phyloP scores from a whole-genome alignment of 345 rosid genomes.

The Gossypium rotundifolium region DNA sequence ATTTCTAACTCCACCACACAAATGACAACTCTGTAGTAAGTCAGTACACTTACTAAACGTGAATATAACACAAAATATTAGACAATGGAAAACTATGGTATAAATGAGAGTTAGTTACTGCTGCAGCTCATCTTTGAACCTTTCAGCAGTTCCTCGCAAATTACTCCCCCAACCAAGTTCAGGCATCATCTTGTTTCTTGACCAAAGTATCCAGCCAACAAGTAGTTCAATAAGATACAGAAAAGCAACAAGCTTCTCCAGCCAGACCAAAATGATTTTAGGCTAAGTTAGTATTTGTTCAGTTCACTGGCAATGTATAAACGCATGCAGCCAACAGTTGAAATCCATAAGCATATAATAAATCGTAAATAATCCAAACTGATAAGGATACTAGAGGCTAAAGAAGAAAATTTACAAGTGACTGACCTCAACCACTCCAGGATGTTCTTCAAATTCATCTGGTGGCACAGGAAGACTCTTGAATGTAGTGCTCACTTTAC shows the following conservation, averaged over 20 bases:
- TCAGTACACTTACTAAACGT: not conserved
- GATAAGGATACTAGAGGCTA: not conserved
- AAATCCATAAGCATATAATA: not conserved
- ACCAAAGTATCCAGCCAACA: not conserved
- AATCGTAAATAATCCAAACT: not conserved
- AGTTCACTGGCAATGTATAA: not conserved
- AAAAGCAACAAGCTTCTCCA: not conserved
- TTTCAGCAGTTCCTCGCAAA: not conserved
- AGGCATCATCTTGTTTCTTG: not conserved
- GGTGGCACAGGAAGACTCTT: constrained; percentile 21
- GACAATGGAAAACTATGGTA: not conserved
- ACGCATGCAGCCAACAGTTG: not conserved
- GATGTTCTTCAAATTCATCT: constrained; percentile 29
- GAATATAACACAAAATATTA: not conserved
- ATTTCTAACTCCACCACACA: not conserved
- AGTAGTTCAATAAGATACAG: not conserved
- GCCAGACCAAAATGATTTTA: not conserved
- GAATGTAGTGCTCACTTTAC: constrained; percentile 17
- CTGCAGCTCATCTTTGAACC: not conserved
- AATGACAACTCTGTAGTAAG: constrained; percentile 4
- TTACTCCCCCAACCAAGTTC: not conserved
- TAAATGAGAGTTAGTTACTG: not conserved
- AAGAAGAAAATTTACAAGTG: constrained; percentile 1
- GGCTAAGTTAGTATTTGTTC: not conserved
- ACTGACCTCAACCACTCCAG: constrained; percentile 51